Conservation (phyloP, 352 stramenopile species). For the Blastocystis sp. region DNA sequence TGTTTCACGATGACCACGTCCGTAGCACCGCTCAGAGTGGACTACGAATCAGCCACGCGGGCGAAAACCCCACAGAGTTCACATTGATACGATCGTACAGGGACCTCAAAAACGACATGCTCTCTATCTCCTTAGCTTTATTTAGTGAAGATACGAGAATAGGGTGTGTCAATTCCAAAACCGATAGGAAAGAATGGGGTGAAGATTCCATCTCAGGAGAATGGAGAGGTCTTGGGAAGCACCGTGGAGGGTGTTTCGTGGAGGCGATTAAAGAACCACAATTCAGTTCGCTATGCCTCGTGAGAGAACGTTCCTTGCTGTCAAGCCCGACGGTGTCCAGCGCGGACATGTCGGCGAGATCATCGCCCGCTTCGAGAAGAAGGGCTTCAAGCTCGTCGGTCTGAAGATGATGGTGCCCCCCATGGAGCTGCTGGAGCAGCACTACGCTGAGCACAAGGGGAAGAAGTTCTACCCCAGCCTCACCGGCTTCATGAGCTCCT, state of each 20-base stretch:
- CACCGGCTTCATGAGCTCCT: conserved; percentile 91
- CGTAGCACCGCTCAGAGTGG: conserved; percentile 33
- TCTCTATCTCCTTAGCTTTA: too few species aligned
- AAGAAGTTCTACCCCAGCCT: conserved; percentile 87
- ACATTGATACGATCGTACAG: conserved; percentile 61
- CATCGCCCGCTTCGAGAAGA: conserved; percentile 93
- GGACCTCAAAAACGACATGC: conserved; percentile 60
- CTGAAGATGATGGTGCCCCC: conserved; percentile 85
- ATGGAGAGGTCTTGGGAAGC: too few species aligned
- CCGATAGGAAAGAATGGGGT: too few species aligned
- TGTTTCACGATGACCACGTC: conserved; percentile 60
- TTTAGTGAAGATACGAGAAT: too few species aligned
- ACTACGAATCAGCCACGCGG: background rate
- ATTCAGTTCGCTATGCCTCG: conserved; percentile 11
- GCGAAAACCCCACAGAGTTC: background rate
- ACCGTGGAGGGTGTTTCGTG: background rate
- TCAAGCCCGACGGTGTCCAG: conserved; percentile 97
- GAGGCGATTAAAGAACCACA: background rate
- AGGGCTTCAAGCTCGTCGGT: conserved; percentile 93
- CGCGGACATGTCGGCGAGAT: conserved; percentile 87
- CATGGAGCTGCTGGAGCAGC: conserved; percentile 80
- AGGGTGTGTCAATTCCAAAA: too few species aligned
- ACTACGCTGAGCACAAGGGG: conserved; percentile 88
- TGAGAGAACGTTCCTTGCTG: conserved; percentile 75
- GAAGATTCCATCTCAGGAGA: too few species aligned